phyloP scores from a whole-genome alignment of 2,329 filamentous ascomycete genomes.

The Pseudogymnoascus sp. region DNA sequence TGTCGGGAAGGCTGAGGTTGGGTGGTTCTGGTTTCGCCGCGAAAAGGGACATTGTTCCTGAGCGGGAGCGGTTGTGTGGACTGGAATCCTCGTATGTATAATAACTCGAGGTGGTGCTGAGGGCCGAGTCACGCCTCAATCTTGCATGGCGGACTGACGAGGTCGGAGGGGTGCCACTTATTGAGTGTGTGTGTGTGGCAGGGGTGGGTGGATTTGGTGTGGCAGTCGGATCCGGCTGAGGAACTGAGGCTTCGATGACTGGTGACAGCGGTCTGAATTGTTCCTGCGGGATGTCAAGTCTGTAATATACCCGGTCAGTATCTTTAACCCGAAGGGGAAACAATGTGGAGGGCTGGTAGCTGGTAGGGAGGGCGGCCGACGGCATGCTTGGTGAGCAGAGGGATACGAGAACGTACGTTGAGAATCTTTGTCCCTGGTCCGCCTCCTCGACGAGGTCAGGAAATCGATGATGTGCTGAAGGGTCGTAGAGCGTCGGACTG shows the following conservation, averaged over 20 bases:
- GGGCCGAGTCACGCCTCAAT: slow-evolving; percentile 22
- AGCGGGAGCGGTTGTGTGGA: slow-evolving; percentile 19
- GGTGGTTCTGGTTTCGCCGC: slow-evolving; percentile 26
- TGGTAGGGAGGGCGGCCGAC: not conserved
- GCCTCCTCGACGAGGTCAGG: not conserved
- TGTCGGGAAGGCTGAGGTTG: slow-evolving; percentile 17
- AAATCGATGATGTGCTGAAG: slow-evolving; percentile 19
- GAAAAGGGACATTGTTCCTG: slow-evolving; percentile 28
- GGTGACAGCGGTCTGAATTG: not conserved
- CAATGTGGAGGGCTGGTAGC: not conserved
- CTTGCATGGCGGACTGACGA: slow-evolving; percentile 20
- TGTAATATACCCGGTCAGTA: not conserved
- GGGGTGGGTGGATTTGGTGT: slow-evolving; percentile 17
- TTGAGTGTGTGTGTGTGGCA: slow-evolving; percentile 10
- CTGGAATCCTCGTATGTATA: slow-evolving; percentile 23
- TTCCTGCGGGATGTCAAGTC: not conserved
- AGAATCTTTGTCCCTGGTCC: slow-evolving; percentile 1
- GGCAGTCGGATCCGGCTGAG: slow-evolving; percentile 1
- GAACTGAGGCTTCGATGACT: not conserved
- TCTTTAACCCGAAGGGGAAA: not conserved
- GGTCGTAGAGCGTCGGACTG: slow-evolving; percentile 55
- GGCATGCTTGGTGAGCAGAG: not conserved
- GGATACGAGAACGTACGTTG: not conserved
- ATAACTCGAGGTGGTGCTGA: slow-evolving; percentile 21
- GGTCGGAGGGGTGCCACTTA: slow-evolving; percentile 12